Evolutionary conservation across 2,329 filamentous ascomycete species (phyloP), one percentile per base, ranked within the genome.

Genomic region (Epichloe bromicola): DNA sequence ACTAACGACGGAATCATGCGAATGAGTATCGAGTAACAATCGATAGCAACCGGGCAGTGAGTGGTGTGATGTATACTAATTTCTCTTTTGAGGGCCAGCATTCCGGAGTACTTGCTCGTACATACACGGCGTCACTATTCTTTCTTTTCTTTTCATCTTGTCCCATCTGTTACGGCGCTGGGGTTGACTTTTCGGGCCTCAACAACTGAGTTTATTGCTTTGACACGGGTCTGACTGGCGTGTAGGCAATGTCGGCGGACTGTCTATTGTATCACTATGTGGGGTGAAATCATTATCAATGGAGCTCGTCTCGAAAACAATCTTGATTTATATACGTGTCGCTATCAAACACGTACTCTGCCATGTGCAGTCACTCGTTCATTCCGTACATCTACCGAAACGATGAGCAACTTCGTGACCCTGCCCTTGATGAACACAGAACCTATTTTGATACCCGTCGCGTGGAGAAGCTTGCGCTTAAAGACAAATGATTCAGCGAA

Each of bases 1-100:
- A 91, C 91, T n/a, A 88, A 88, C 63, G 91, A 96, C 65, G 87
- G 89, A 2, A 75, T 96, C 57, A 95, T 95, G 85, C 89, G 91
- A 60, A 93, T 97, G 86, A 95, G 87, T 66, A 95, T 96, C 61
- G 90, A 96, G 66, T 95, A 51, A 30, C 34, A 14, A 48, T 15
- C 3, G 23, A 33, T 15, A 8, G n/a, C 3, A 5, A 12, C 40
- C 30, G 51, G 54, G 37, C 46, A 48, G 45, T 7, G 10, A 14
- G 15, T 20, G 26, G 46, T 11, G 26, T 30, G 26, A 10, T 30
- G 26, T 11, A 11, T 30, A 30, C 8, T 30, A 30, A 30, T 30
- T 30, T 11, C 26, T 4, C 26, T 30, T 30, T 11, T 30, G 26
- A 30, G 26, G 26, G 8, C 26, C 26, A 30, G 26, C 41, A 50